phyloP scores from a whole-genome alignment of 2,329 filamentous ascomycete genomes.

The Penicillium sp. region DNA sequence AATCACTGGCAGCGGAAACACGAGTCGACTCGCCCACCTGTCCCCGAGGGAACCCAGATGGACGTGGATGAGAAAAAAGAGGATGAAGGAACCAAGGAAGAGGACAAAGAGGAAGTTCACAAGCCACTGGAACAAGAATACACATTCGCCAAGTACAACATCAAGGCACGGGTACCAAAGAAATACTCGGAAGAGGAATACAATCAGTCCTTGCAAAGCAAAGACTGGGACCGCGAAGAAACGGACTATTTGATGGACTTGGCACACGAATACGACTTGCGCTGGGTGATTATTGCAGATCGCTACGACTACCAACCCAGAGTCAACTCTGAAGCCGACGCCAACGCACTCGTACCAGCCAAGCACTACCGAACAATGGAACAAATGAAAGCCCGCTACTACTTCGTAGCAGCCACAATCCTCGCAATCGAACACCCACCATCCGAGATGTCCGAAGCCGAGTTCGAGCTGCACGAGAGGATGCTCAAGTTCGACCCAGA shows the following conservation, averaged over 20 bases:
- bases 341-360: slow-evolving; percentile 36
- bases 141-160: slow-evolving; percentile 83
- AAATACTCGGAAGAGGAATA: slow-evolving; percentile 86
- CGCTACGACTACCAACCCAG: slow-evolving; percentile 70
- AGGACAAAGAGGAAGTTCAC: slow-evolving; percentile 33
- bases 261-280: slow-evolving; percentile 75
- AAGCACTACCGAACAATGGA: slow-evolving; percentile 70
- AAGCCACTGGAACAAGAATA: slow-evolving; percentile 48
- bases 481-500: slow-evolving; percentile 84
- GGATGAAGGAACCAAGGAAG: slow-evolving; percentile 37
- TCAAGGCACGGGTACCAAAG: slow-evolving; percentile 72
- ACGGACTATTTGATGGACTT: slow-evolving; percentile 85
- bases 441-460: slow-evolving; percentile 81
- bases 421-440: slow-evolving; percentile 77
- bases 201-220: slow-evolving; percentile 67
- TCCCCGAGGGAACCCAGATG: slow-evolving; percentile 39
- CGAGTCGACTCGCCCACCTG: slow-evolving; percentile 41
- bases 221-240: slow-evolving; percentile 87
- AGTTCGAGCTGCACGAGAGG: slow-evolving; percentile 79
- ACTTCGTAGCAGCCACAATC: slow-evolving; percentile 78
- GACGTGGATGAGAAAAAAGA: slow-evolving; percentile 40
- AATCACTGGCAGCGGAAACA: slow-evolving; percentile 77
- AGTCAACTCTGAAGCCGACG: slow-evolving; percentile 28
- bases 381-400: slow-evolving; percentile 88
- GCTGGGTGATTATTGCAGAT: slow-evolving; percentile 90